Base-by-base conservation (phyloP, 805 yeast genomes). In the Metschnikowia kunwiensis region DNA sequence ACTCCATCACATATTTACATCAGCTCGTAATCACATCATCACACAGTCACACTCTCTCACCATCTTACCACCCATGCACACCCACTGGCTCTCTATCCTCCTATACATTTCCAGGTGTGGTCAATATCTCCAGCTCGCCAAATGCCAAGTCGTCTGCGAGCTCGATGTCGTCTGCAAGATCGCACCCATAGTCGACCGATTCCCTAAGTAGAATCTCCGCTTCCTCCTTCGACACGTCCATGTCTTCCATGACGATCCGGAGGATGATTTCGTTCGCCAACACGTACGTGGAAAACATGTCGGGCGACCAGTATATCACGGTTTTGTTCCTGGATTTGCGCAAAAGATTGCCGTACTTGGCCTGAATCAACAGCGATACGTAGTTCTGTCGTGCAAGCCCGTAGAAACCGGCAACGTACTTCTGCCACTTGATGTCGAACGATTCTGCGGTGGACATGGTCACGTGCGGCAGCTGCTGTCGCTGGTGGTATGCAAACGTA, bases 231-330 rank as follows among this genome's bases (percentile, higher is more conserved):
- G 56, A 49, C 3, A 54, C 32, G 2, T 47, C 37, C 55, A 66
- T 47, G 42, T 79, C 82, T 3, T 70, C 68, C 52, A 68, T 64
- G 6, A 75, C 70, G 14, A 80, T 48, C 20, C 77, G 58, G 5
- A 76, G 58, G 4, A 79, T 65, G 5, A 82, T 54, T 47, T 82
- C 89, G 18, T 82, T 80, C 6, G 85, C 78, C 16, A 83, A 54
- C 1, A 82, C 79, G 48, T 75, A 78, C 12, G 74, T 65, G 3
- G 72, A 58, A 51, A 80, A 83, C 35, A 74, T 73, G 15, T 68
- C 66, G 1, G 64, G 47, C 2, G 83, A 75, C 86, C 87, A 82
- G 63, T 78, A 82, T 29, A 62, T 58, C 6, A 82, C 55, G 1
- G 78, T 75, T 14, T 62, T 58, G 45, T 75, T 75, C 24, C 27